These are phyloP conservation scores for Naganishia randhawae DNA, from an alignment of 768 basidiomycete genomes.

Conservation along the genomic window DNA sequence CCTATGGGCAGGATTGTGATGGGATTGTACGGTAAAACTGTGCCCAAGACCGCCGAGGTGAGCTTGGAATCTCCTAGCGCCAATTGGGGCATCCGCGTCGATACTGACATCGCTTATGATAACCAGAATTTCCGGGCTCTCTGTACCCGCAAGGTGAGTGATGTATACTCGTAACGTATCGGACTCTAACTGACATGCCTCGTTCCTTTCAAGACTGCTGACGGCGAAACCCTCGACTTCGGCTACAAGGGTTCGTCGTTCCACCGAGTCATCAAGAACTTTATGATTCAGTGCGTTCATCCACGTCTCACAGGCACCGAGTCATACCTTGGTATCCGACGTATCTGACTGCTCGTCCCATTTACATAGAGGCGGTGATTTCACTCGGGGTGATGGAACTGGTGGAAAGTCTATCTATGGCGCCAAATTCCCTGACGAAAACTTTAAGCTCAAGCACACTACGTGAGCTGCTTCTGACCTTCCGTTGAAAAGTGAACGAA, in stretches of 20 bases:
- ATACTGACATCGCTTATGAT: not conserved
- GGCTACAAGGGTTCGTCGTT: slow-evolving; percentile 95
- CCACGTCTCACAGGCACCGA: slow-evolving; percentile 22
- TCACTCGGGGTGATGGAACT: slow-evolving; percentile 58
- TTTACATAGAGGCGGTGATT: slow-evolving; percentile 71
- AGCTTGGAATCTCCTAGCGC: not conserved
- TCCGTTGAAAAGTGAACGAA: not conserved
- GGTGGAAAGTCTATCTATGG: slow-evolving; percentile 66
- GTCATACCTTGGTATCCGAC: not conserved
- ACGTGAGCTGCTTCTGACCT: not conserved
- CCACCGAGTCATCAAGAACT: slow-evolving; percentile 91
- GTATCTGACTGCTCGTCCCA: not conserved
- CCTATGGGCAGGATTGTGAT: slow-evolving; percentile 78
- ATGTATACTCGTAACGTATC: not conserved
- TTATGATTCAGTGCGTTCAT: slow-evolving; percentile 60
- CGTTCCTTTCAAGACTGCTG: not conserved
- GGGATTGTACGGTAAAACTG: slow-evolving; percentile 71
- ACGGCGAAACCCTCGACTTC: slow-evolving; percentile 61
- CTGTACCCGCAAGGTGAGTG: slow-evolving; percentile 65
- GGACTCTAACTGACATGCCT: not conserved
- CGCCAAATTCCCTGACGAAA: slow-evolving; percentile 86
- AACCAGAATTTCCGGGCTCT: slow-evolving; percentile 88
- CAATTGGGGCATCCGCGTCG: not conserved
- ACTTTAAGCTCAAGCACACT: slow-evolving; percentile 96
- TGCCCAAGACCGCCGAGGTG: slow-evolving; percentile 78